Evolutionary conservation across 1,284 basidiomycete species (phyloP).

Genomic region (Caloboletus inedulis): DNA sequence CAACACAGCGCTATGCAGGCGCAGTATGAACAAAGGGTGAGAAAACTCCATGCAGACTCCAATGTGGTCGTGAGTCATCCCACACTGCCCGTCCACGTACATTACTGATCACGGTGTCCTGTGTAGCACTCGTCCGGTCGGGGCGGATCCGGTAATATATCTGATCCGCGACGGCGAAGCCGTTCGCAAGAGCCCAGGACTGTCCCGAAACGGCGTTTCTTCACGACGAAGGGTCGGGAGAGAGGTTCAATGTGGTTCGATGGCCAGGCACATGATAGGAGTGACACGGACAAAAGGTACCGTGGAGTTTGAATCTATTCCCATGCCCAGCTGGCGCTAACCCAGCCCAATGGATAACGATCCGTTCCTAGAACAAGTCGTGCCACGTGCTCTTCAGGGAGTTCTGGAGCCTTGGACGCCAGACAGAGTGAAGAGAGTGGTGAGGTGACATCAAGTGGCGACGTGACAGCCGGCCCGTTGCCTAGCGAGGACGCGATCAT

Average conservation of each 20-base stretch:
- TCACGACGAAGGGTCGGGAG: slow-evolving; percentile 56
- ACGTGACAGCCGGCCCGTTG: neutral
- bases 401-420: slow-evolving; percentile 1
- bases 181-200: slow-evolving; percentile 28
- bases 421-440: slow-evolving; percentile 2
- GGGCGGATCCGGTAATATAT: slow-evolving; percentile 34
- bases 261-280: slow-evolving; percentile 37
- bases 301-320: neutral
- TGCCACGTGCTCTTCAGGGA: slow-evolving; percentile 17
- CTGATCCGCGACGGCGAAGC: slow-evolving; percentile 20
- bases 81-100: neutral
- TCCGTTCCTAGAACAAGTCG: slow-evolving; percentile 10
- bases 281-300: slow-evolving; percentile 38
- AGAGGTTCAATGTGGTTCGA: slow-evolving; percentile 47
- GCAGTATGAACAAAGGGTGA: slow-evolving; percentile 44
- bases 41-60: slow-evolving; percentile 40
- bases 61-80: slow-evolving; percentile 37
- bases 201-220: slow-evolving; percentile 39
- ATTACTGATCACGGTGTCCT: neutral
- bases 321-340: neutral
- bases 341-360: neutral
- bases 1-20: slow-evolving; percentile 21
- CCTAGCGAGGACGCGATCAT: neutral
- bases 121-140: slow-evolving; percentile 47
- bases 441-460: slow-evolving; percentile 2